Conservation (phyloP, 2,329 filamentous ascomycete genomes). For the Gremmenia infestans region DNA sequence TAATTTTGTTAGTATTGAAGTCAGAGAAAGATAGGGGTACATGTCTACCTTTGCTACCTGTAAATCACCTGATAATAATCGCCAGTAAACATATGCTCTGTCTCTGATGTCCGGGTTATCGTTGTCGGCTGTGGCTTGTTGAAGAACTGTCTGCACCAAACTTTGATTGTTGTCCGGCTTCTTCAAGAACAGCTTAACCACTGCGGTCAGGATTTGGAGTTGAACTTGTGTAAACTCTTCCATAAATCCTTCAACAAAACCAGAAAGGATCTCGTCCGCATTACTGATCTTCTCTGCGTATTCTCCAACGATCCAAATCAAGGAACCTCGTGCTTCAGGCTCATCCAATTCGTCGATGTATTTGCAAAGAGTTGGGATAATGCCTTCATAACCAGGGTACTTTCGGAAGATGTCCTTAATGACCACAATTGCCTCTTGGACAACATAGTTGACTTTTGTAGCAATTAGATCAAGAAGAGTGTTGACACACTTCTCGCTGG, state of each 20-base stretch:
- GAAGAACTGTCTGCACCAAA: constrained; percentile 89
- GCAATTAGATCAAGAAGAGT: constrained; percentile 89
- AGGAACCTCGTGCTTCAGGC: constrained; percentile 78
- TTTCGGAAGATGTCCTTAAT: constrained; percentile 98
- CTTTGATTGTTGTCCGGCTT: constrained; percentile 88
- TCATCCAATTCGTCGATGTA: constrained; percentile 97
- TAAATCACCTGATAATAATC: constrained; percentile 85
- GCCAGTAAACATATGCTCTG: constrained; percentile 97
- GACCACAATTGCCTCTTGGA: constrained; percentile 97
- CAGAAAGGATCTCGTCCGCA: constrained; percentile 85
- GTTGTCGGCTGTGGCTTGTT: constrained; percentile 87
- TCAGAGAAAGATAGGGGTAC: background rate
- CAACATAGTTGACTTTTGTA: constrained; percentile 98
- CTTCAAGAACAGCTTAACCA: constrained; percentile 96
- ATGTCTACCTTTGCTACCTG: constrained; percentile 73
- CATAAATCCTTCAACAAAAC: constrained; percentile 90
- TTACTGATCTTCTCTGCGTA: constrained; percentile 99
- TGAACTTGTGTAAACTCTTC: constrained; percentile 99
- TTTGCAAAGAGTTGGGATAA: constrained; percentile 93
- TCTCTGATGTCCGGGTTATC: constrained; percentile 98
- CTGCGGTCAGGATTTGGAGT: constrained; percentile 92
- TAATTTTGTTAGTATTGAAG: constrained; percentile 32
- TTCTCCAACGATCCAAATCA: constrained; percentile 99
- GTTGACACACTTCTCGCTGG: constrained; percentile 93
- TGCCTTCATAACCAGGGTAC: constrained; percentile 95